A percentile compares a stretch with the other conserved stretches of the same genome.
phyloP scores from a whole-genome alignment of 2,329 filamentous ascomycete species.

The Xylariaceae sp. region DNA sequence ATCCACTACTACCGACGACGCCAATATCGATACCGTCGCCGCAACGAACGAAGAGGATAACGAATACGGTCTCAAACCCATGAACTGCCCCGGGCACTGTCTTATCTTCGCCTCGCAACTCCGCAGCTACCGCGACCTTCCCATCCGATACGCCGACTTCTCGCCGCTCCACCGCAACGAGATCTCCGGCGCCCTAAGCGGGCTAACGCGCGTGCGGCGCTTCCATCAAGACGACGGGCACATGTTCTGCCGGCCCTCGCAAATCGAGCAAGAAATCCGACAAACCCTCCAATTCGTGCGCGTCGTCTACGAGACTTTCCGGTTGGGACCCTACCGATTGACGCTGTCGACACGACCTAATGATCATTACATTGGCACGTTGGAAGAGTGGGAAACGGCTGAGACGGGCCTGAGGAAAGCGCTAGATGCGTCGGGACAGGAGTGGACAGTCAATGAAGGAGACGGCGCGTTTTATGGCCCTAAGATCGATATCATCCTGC shows the following conservation, averaged over 20 bases:
- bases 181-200: slow-evolving; percentile 84
- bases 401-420: slow-evolving; percentile 63
- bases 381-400: slow-evolving; percentile 63
- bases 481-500: slow-evolving; percentile 83
- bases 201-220: slow-evolving; percentile 84
- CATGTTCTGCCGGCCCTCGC: slow-evolving; percentile 73
- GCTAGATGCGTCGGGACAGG: slow-evolving; percentile 58
- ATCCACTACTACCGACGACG: slow-evolving; percentile 25
- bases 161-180: slow-evolving; percentile 95
- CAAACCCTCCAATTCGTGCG: slow-evolving; percentile 42
- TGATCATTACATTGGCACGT: slow-evolving; percentile 71
- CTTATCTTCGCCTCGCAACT: slow-evolving; percentile 80
- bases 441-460: slow-evolving; percentile 72
- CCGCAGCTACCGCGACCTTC: slow-evolving; percentile 84
- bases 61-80: slow-evolving; percentile 73
- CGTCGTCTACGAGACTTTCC: slow-evolving; percentile 53
- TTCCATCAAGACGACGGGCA: slow-evolving; percentile 97
- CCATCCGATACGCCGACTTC: slow-evolving; percentile 91
- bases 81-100: slow-evolving; percentile 97
- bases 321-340: slow-evolving; percentile 69
- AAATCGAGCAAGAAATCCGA: slow-evolving; percentile 59
- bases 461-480: slow-evolving; percentile 90
- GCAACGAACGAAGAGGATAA: too few species aligned
- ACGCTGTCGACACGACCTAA: slow-evolving; percentile 74
- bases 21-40: too few species aligned